phyloP scores from a whole-genome alignment of 345 rosid genomes.

The Ricinus communis region DNA sequence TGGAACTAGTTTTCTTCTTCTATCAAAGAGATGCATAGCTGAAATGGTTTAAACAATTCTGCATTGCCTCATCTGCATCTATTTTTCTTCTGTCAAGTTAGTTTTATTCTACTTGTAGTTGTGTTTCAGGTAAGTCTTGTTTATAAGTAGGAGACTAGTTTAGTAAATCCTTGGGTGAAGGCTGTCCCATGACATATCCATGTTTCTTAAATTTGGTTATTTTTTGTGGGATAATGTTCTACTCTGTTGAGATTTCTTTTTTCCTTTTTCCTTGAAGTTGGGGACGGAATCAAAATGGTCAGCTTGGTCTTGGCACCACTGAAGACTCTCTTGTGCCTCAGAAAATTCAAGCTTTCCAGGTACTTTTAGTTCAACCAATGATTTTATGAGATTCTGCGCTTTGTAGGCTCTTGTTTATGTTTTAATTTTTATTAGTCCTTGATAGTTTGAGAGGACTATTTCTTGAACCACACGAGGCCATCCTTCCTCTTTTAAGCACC shows the following conservation, averaged over 20 bases:
- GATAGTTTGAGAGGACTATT: not conserved
- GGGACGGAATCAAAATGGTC: constrained; percentile 99
- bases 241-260: not conserved
- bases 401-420: not conserved
- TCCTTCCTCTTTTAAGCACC: not conserved
- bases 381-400: not conserved
- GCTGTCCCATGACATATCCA: not conserved
- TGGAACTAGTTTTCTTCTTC: not conserved
- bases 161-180: not conserved
- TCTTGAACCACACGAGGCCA: not conserved
- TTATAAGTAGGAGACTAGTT: not conserved
- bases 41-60: not conserved
- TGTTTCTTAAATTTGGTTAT: not conserved
- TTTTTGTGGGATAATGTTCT: constrained; percentile 6
- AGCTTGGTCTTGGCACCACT: constrained; percentile 89
- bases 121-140: not conserved
- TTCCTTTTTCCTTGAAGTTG: constrained; percentile 52
- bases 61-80: not conserved
- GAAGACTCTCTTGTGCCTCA: constrained; percentile 92
- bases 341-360: constrained; percentile 89
- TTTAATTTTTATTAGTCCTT: not conserved
- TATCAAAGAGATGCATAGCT: not conserved
- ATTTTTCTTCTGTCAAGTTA: not conserved
- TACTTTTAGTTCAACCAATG: constrained; percentile 13
- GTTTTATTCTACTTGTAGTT: not conserved